Evolutionary conservation across 306 rosid species (phyloP), one percentile per base, ranked within the genome.

Genomic region (Crotalaria pallida): DNA sequence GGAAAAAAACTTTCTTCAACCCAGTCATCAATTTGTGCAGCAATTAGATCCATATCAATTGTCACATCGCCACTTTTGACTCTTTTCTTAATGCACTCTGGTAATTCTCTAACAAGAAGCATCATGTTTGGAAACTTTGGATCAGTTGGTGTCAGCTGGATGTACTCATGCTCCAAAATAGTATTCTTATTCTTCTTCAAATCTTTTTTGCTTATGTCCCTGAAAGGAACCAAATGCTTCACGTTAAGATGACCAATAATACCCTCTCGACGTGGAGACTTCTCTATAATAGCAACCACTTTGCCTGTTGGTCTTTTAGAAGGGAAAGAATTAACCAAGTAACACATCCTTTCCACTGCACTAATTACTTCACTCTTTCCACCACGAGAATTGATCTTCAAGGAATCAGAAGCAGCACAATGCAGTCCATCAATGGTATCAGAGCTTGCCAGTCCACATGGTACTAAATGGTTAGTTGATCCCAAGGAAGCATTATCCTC

Each of bases 301-400:
- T 77, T 74, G 38, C 96, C 99, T 24, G 92, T 88, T 11, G 97
- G 99, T 72, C 95, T 85, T 86, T 84, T 91, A 50, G 77, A 86
- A 72, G 98, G 95, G 65, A 69, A 80, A 50, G 88, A 85, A 71
- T 72, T 82, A 73, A 88, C 81, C 84, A 67, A 34, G 53, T 69
- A 77, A 82, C 96, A 84, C 29, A 91, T 17, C 69, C 80, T 75
- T 61, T 75, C 86, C 23, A 84, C 51, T 15, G 87, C 86, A 75
- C 66, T 82, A 61, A 55, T 76, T 58, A 72, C 82, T 64, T 69
- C 77, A 73, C 43, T 70, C 22, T 79, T 86, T 55, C 62, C 84
- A 73, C 64, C 24, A 56, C 67, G 67, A 73, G 80, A 84, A 74
- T 76, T 72, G n/a, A 33, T 72, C 73, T 66, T 71, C 4, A 74